Evolutionary conservation across 257 asterid species (phyloP).

Genomic region (Gardenia jasminoides): DNA sequence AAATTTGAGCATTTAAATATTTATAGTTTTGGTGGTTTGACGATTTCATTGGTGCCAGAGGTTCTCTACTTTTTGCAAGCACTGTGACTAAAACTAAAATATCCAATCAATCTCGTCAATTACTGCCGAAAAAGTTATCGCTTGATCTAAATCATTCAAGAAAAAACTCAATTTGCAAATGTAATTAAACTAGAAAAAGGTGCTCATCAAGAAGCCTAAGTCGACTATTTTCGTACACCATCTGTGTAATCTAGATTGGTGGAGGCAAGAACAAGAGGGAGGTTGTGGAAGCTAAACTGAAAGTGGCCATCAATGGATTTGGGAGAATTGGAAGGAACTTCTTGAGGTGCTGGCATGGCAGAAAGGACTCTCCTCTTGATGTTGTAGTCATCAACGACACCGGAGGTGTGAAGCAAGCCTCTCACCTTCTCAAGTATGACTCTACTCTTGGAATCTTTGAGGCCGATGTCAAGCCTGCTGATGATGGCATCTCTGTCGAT

Average conservation of each 20-base stretch:
- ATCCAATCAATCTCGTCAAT: background rate
- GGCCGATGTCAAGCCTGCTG: slow-evolving; percentile 75
- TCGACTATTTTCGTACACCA: background rate
- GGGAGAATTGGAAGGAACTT: slow-evolving; percentile 94
- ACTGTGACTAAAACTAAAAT: background rate
- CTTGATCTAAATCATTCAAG: background rate
- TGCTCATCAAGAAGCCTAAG: background rate
- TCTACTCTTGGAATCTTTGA: slow-evolving; percentile 93
- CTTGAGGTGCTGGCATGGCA: slow-evolving; percentile 94
- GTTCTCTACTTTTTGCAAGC: background rate
- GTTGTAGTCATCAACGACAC: slow-evolving; percentile 85
- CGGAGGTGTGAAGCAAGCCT: slow-evolving; percentile 96
- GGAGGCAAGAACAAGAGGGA: slow-evolving; percentile 68
- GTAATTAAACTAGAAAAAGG: background rate
- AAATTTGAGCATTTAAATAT: background rate
- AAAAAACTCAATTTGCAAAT: background rate
- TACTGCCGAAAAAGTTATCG: background rate
- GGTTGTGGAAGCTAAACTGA: slow-evolving; percentile 77
- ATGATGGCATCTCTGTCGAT: slow-evolving; percentile 56
- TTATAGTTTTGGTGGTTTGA: background rate
- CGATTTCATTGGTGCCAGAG: background rate
- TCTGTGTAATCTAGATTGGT: slow-evolving; percentile 44
- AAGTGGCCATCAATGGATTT: slow-evolving; percentile 90
- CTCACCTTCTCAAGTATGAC: slow-evolving; percentile 96
- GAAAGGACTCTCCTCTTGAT: slow-evolving; percentile 87